Percentiles rank a stretch among this genome's conserved stretches.
Evolutionary conservation across 169 alveolate species (phyloP).

Genomic region (Cryptosporidium andersoni): DNA sequence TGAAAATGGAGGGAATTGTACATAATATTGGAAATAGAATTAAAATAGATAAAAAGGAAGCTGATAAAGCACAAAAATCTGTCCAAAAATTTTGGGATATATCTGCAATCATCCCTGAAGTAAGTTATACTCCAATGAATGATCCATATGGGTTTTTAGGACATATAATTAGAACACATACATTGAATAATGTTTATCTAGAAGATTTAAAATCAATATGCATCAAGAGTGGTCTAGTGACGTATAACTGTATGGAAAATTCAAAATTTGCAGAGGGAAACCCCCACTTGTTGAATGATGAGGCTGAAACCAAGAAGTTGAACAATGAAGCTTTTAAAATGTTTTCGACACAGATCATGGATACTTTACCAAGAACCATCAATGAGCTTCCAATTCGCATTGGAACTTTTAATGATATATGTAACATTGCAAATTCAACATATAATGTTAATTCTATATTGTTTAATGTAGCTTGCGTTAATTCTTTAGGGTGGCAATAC

Average conservation of each 20-base stretch:
- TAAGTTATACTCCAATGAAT: background rate
- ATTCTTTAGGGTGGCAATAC: constrained; percentile 48
- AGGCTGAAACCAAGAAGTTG: background rate
- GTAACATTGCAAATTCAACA: constrained; percentile 46
- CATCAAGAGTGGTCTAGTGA: constrained; percentile 7
- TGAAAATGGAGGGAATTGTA: constrained; percentile 13
- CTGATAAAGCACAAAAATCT: background rate
- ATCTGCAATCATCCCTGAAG: constrained; percentile 3
- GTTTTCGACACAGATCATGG: constrained; percentile 26
- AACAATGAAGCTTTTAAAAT: constrained; percentile 42
- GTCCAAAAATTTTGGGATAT: background rate
- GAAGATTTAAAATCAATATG: constrained; percentile 33
- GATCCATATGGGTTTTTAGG: constrained; percentile 65
- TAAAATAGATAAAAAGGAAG: background rate
- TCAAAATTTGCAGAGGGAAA: constrained; percentile 4
- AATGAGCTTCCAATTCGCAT: constrained; percentile 42
- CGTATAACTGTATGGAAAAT: constrained; percentile 13
- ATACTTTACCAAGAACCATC: constrained; percentile 1
- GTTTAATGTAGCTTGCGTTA: constrained; percentile 54
- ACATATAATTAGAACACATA: constrained; percentile 8
- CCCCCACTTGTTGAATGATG: background rate
- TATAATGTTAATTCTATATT: constrained; percentile 16
- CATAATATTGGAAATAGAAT: constrained; percentile 9
- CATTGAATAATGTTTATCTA: background rate
- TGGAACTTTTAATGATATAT: constrained; percentile 56